Evolutionary conservation across 176 grass and related monocot genomes (phyloP), one percentile per base, ranked within the genome.

Genomic region (Triticum monococcum): DNA sequence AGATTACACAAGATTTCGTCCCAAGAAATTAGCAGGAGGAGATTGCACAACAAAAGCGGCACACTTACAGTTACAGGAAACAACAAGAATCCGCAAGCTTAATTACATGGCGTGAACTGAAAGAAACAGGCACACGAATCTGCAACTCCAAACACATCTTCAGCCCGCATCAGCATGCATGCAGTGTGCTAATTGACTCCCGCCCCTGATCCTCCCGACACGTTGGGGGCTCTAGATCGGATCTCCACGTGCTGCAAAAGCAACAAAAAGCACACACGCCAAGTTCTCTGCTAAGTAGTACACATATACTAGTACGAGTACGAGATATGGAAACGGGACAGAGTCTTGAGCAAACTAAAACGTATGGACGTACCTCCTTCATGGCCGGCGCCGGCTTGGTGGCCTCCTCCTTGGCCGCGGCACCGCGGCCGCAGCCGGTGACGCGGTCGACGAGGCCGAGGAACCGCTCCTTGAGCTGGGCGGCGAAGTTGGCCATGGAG

Each of bases 391-490:
- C 20, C 35, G 38, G 38, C 23, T 88, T 82, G 14, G 64, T 23
- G 18, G 37, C 7, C 20, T 75, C 65, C 65, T 54, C 52, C 63
- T 86, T 78, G 45, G 37, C 57, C 8, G 57, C 48, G 12, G 37
- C 38, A 26, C 59, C 43, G 26, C 56, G 40, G 23, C 77, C 43
- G 32, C 43, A 67, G 84, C 84, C 72, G 61, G 48, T 43, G 68
- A 81, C 45, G 59, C 78, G 79, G n/a, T 41, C 78, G 52, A 86
- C n/a, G 32, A 90, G 78, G 84, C 60, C 83, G 50, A 81, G 33
- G 46, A 82, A 40, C 78, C n/a, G 72, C n/a, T 68, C 88, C 84
- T 90, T 90, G 41, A 90, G 61, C 69, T 90, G 77, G 5, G 11
- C 41, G 2, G 82, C 48, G 71, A 90, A 67, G 61, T 40, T 79